These are phyloP conservation scores for Plantago coronopus DNA, from an alignment of 305 asterid genomes.

Conservation along the genomic window DNA sequence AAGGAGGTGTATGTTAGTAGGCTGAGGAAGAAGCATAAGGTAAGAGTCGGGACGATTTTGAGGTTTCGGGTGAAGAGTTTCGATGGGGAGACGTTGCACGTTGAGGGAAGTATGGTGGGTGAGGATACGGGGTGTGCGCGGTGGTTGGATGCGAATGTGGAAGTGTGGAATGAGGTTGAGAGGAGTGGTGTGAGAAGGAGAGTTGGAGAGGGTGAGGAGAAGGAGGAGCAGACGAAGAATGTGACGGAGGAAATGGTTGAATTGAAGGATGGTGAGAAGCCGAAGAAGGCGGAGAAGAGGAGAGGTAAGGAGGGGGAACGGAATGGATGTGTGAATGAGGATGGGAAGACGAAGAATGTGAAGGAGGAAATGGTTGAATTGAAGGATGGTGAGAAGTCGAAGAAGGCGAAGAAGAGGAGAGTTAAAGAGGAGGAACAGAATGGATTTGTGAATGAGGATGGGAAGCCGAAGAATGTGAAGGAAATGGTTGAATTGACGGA, in stretches of 20 bases:
- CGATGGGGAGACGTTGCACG: constrained; percentile 57
- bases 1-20: constrained; percentile 53
- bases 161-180: constrained; percentile 38
- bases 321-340: too few relatives aligned
- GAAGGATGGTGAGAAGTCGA: constrained; percentile 15
- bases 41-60: constrained; percentile 58
- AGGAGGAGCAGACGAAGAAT: too few relatives aligned
- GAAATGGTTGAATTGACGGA: constrained; percentile 15
- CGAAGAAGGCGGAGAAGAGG: too few relatives aligned
- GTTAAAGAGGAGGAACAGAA: too few relatives aligned
- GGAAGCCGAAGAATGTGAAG: neutral
- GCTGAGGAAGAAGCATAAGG: constrained; percentile 54
- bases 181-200: constrained; percentile 32
- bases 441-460: constrained; percentile 1
- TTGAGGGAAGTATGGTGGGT: constrained; percentile 48
- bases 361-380: constrained; percentile 10
- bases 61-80: constrained; percentile 79
- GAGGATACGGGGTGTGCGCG: constrained; percentile 47
- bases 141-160: constrained; percentile 49
- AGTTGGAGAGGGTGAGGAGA: constrained; percentile 17
- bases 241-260: constrained; percentile 10
- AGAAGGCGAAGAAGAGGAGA: constrained; percentile 33
- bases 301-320: too few relatives aligned
- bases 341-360: too few relatives aligned
- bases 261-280: neutral